These are phyloP conservation scores for Flammula alnicola DNA, from an alignment of 1,284 basidiomycete genomes.

Conservation along the genomic window DNA sequence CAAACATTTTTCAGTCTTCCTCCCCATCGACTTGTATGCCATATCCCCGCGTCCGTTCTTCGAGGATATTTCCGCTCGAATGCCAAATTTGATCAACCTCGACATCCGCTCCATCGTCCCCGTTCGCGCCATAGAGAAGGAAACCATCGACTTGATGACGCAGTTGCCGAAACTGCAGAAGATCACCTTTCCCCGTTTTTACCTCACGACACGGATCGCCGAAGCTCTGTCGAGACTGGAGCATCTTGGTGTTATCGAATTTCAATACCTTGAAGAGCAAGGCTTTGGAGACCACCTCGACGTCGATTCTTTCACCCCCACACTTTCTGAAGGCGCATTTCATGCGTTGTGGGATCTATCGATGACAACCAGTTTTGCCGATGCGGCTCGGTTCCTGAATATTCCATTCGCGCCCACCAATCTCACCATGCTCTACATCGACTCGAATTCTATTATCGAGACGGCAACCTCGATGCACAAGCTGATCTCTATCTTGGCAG, in stretches of 20 bases:
- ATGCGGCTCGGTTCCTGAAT: slow-evolving; percentile 52
- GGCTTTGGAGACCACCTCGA: slow-evolving; percentile 49
- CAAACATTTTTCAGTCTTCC: slow-evolving; percentile 34
- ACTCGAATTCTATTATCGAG: slow-evolving; percentile 46
- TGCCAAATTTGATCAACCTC: slow-evolving; percentile 48
- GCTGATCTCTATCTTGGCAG: slow-evolving; percentile 47
- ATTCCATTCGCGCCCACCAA: slow-evolving; percentile 48
- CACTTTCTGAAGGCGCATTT: slow-evolving; percentile 53
- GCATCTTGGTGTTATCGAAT: slow-evolving; percentile 52
- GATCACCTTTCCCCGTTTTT: slow-evolving; percentile 55
- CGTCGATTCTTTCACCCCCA: slow-evolving; percentile 46
- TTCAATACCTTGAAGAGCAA: slow-evolving; percentile 47
- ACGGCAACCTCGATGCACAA: slow-evolving; percentile 43
- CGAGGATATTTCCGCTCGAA: slow-evolving; percentile 53
- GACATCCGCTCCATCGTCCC: slow-evolving; percentile 45
- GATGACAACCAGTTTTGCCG: slow-evolving; percentile 45
- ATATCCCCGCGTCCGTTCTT: slow-evolving; percentile 42
- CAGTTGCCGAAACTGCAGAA: slow-evolving; percentile 50
- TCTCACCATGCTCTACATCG: slow-evolving; percentile 55
- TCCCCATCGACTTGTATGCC: slow-evolving; percentile 27
- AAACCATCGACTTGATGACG: slow-evolving; percentile 43
- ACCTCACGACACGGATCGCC: slow-evolving; percentile 49
- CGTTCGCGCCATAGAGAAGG: slow-evolving; percentile 39
- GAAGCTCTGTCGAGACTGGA: slow-evolving; percentile 50
- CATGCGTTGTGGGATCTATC: slow-evolving; percentile 58